Conservation (phyloP, 352 stramenopile species). For the Detonula confervacea region DNA sequence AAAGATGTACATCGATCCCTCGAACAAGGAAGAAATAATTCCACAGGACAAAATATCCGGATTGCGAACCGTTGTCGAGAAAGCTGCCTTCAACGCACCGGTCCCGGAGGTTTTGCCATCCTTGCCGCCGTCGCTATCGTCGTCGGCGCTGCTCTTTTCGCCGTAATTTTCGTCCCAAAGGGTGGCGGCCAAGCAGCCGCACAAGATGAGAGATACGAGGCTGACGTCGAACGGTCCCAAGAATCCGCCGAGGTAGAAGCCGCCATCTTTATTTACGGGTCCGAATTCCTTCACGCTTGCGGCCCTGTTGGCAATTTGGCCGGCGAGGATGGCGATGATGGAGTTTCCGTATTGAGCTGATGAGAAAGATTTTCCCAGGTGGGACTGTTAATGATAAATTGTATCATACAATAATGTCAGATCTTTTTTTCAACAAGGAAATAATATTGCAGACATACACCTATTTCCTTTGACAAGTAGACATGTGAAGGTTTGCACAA, state of each 20-base stretch:
- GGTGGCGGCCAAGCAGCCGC: slow-evolving; percentile 55
- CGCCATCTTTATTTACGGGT: slow-evolving; percentile 57
- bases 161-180: slow-evolving; percentile 88
- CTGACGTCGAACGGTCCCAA: slow-evolving; percentile 85
- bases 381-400: slow-evolving; percentile 18
- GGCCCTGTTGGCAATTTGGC: slow-evolving; percentile 90
- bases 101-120: slow-evolving; percentile 31
- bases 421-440: slow-evolving; percentile 7
- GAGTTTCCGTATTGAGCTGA: slow-evolving; percentile 87
- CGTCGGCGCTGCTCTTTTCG: slow-evolving; percentile 41
- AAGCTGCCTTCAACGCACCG: slow-evolving; percentile 68
- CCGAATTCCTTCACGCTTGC: slow-evolving; percentile 57
- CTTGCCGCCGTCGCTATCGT: slow-evolving; percentile 26
- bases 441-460: background rate
- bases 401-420: background rate
- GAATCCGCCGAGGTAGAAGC: slow-evolving; percentile 85
- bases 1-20: slow-evolving; percentile 88
- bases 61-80: slow-evolving; percentile 64
- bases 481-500: background rate
- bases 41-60: slow-evolving; percentile 81
- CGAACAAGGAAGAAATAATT: slow-evolving; percentile 82
- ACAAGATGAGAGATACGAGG: slow-evolving; percentile 71
- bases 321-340: slow-evolving; percentile 91
- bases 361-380: slow-evolving; percentile 75
- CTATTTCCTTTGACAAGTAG: no score